Evolutionary conservation across 1,139 yeast species (phyloP), one percentile per base, ranked within the genome.

Genomic region (Candida buenavistaensis): DNA sequence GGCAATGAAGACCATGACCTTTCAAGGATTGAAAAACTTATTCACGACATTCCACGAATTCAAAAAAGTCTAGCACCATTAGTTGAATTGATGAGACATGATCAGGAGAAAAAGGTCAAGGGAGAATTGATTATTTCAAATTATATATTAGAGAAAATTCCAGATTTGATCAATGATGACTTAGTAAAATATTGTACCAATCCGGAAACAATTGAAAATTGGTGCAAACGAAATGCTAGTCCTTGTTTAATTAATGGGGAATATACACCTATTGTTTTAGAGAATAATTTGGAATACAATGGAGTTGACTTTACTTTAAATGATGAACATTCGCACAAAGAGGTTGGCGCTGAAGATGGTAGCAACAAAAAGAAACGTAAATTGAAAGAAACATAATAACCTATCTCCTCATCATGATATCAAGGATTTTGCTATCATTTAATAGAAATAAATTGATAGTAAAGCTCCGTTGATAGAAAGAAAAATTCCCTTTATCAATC

Each of bases 401-500:
- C n/a, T 24, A 13, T 12, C 9, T 22, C 48, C 61, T 70, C 29
- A 74, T 63, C 36, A 79, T 53, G 23, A 59, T 59, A 44, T 83
- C 92, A 52, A 86, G 59, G 29, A 82, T 64, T 22, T 64, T 65
- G 4, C 75, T 68, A 45, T 77, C 76, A 32, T 75, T 71, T n/a
- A 9, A 15, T 7, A 62, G 42, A 50, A 88, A 82, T 40, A 86
- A 61, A 34, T 82, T 90, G 47, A 88, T 72, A 7, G 89, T 68
- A 49, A 81, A 84, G 46, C 79, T 72, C 27, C 95, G 62, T 25
- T 80, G 78, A 7, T 75, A 74, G 31, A 73, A 75, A 40, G 82
- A 77, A 59, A 80, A 86, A 39, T 77, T 76, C 47, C 83, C 89
- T 37, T 69, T 68, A 40, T 82, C 89, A 46, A 89, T 67, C 38